These are phyloP conservation scores for Ceratocystis huliohia DNA, from an alignment of 2,329 filamentous ascomycete species.

Conservation along the genomic window DNA sequence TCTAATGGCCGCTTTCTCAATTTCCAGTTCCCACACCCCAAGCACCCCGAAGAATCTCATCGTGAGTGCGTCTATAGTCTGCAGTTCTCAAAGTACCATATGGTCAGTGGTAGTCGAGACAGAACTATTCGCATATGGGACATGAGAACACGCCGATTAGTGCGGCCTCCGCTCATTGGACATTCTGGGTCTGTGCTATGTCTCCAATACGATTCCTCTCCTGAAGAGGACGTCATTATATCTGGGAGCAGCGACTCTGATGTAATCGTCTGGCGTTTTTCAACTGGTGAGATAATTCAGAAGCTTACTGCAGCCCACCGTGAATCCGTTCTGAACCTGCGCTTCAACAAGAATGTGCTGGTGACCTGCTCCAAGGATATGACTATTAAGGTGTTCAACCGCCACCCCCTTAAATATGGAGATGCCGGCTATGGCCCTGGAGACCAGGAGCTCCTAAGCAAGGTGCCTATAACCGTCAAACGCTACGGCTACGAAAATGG, in stretches of 20 bases:
- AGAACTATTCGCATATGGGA: conserved; percentile 83
- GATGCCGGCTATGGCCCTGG: conserved; percentile 41
- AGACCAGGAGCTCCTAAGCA: conserved; percentile 31
- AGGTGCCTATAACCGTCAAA: conserved; percentile 40
- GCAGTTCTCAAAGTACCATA: conserved; percentile 70
- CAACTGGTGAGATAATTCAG: conserved; percentile 71
- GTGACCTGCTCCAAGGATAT: conserved; percentile 98
- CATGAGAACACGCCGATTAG: conserved; percentile 65
- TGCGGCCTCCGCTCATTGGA: conserved; percentile 57
- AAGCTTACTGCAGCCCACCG: conserved; percentile 63
- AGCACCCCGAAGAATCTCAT: conserved; percentile 69
- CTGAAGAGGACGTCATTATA: conserved; percentile 81
- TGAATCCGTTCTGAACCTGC: conserved; percentile 86
- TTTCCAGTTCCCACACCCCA: conserved; percentile 81
- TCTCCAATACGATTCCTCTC: conserved; percentile 82
- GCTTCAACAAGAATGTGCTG: conserved; percentile 80
- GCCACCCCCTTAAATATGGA: conserved; percentile 50
- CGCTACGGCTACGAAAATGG: conserved; percentile 44
- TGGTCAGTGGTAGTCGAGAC: conserved; percentile 90
- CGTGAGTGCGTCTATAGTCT: conserved; percentile 89
- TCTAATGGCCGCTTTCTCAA: conserved; percentile 66
- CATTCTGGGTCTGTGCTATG: conserved; percentile 84
- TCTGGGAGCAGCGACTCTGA: conserved; percentile 88
- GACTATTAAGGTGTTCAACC: conserved; percentile 92
- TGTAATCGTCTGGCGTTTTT: conserved; percentile 87